A percentile compares a stretch with the other conserved stretches of the same genome.
Conservation (phyloP, 768 basidiomycete species). For the Dendrothele bispora region DNA sequence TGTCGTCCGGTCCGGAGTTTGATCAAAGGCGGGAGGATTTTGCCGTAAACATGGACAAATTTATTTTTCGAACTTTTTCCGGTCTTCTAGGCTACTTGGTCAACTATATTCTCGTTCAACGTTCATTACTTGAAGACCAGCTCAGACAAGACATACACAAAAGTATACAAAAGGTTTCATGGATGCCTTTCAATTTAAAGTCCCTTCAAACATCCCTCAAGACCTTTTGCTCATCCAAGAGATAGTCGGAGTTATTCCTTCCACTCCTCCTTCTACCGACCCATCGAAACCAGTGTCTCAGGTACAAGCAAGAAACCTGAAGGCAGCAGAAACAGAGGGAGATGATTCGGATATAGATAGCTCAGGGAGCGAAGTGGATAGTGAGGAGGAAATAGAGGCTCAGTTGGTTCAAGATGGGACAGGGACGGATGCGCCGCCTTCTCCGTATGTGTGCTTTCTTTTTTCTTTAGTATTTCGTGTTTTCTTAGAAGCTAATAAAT, state of each 20-base stretch:
- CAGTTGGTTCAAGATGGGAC: too few relatives aligned
- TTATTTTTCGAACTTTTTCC: too few relatives aligned
- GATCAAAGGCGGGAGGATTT: too few relatives aligned
- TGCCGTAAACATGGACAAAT: too few relatives aligned
- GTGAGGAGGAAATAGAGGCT: conserved; percentile 77
- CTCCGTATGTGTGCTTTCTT: conserved; percentile 6
- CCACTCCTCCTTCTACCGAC: conserved; percentile 1
- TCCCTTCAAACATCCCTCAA: conserved; percentile 64
- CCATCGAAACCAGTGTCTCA: conserved; percentile 1
- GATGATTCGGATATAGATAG: conserved; percentile 53
- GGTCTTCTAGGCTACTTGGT: too few relatives aligned
- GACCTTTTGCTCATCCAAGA: conserved; percentile 76
- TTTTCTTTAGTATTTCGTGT: conserved; percentile 8
- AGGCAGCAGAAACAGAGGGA: conserved; percentile 13
- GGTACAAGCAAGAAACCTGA: not conserved
- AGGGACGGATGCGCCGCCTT: conserved; percentile 27
- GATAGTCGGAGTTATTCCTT: conserved; percentile 46
- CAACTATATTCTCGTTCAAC: too few relatives aligned
- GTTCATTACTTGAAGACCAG: too few relatives aligned
- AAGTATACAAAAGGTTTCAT: conserved; percentile 20
- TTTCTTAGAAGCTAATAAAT: too few relatives aligned
- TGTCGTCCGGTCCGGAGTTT: too few relatives aligned
- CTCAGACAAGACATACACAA: too few relatives aligned
- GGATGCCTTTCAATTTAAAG: conserved; percentile 56
- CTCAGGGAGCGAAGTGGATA: conserved; percentile 52